Base-by-base conservation (phyloP, 2,329 filamentous ascomycete genomes). In the Botryotinia convoluta region DNA sequence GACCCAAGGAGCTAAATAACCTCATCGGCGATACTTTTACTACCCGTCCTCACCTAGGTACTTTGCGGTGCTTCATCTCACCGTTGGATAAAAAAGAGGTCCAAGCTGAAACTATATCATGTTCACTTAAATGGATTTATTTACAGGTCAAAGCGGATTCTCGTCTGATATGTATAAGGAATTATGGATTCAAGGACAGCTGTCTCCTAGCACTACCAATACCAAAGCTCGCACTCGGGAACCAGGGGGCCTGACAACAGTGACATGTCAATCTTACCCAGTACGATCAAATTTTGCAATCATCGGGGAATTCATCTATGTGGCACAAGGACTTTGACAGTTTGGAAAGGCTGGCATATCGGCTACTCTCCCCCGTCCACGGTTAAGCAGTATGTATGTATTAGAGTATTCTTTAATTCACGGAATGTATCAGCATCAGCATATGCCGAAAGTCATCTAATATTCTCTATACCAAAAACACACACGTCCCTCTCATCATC, bases 61-160 rank as follows among this genome's bases (percentile, higher is more conserved):
- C 20, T 54, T 39, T 68, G 64, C 9, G 16, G 29, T 68, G 64
- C 64, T 54, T 68, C 35, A 68, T 68, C 64, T 68, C 64, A 68
- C 64, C 64, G 64, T 68, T 68, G 45, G 14, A 54, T 48, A 26
- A 64, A 14, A 35, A 45, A 68, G 64, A 54, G 64, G 45, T 32
- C 45, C 45, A 54, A 54, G 64, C 64, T 68, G 64, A 63, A 63
- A 63, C 61, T 63, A 44, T 20, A 48, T 65, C 44, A 51, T 26
- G 12, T 39, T 51, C 14, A 8, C 44, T 51, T 26, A 51, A 14
- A 29, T 32, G 29, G 26, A 32, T 29, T 42, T 29, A 8, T n/a
- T 10, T 22, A n/a, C 35, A 35, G 45, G 35, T 68, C 64, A 68
- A 54, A 54, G 64, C 64, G 45, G 48, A 37, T 20, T 8, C 32